Percentiles rank a stretch among this genome's conserved stretches.
phyloP scores from a whole-genome alignment of 148 eudicot species.

The Nyssa sinensis region DNA sequence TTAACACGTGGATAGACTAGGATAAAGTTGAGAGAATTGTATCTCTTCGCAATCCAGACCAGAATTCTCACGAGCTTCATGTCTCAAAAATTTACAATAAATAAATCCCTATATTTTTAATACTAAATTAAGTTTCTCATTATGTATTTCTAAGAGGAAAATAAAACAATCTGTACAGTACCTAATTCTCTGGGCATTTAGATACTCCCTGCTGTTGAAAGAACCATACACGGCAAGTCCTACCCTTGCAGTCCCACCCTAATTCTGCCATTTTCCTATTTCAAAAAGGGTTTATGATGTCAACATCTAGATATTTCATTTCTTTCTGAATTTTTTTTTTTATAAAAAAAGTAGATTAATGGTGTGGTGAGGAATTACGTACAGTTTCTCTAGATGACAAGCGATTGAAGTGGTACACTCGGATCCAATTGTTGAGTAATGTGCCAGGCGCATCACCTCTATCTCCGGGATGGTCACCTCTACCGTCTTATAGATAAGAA shows the following conservation, averaged over 20 bases:
- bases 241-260: constrained; percentile 85
- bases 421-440: constrained; percentile 84
- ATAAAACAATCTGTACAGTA: constrained; percentile 12
- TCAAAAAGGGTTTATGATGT: constrained; percentile 15
- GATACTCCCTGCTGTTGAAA: constrained; percentile 66
- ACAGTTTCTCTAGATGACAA: constrained; percentile 57
- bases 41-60: no score
- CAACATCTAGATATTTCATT: constrained; percentile 4
- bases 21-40: no score
- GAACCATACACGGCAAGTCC: constrained; percentile 73
- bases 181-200: constrained; percentile 97
- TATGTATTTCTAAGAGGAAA: neutral
- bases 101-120: no score
- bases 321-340: no score
- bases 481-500: constrained; percentile 41
- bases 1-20: no score
- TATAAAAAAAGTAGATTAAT: neutral
- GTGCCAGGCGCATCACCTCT: constrained; percentile 92
- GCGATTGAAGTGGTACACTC: constrained; percentile 80
- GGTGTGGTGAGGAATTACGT: constrained; percentile 18
- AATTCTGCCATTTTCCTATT: constrained; percentile 47
- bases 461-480: constrained; percentile 90
- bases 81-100: no score
- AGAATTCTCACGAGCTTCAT: no score
- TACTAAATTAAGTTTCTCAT: neutral